Evolutionary conservation across 345 rosid genomes (phyloP).

Genomic region (Luvunga scandens): DNA sequence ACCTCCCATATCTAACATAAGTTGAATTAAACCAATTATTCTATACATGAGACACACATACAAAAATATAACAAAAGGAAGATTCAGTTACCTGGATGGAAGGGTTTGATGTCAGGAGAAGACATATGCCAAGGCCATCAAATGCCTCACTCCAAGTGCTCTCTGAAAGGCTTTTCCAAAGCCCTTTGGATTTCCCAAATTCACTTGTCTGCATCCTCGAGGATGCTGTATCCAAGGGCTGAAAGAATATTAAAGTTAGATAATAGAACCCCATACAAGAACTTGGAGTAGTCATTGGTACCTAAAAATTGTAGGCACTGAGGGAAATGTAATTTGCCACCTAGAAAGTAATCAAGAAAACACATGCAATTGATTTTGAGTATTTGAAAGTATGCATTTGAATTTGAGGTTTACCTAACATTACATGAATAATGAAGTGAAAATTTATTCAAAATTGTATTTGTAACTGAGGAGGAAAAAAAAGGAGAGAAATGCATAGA

Average conservation of each 20-base stretch:
- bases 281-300: background rate
- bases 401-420: background rate
- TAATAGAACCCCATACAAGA: background rate
- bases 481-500: background rate
- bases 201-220: constrained; percentile 97
- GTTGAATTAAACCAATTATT: background rate
- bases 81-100: constrained; percentile 72
- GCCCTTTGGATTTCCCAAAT: constrained; percentile 92
- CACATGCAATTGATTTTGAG: background rate
- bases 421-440: background rate
- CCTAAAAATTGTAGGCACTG: background rate
- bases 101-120: constrained; percentile 86
- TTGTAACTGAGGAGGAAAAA: background rate
- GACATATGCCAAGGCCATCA: constrained; percentile 93
- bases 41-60: background rate
- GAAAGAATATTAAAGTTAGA: constrained; percentile 23
- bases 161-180: constrained; percentile 74
- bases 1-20: background rate
- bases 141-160: constrained; percentile 71
- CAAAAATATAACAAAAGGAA: background rate
- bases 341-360: background rate
- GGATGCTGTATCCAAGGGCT: constrained; percentile 96
- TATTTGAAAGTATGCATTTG: background rate
- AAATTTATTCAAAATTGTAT: background rate
- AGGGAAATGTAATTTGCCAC: background rate